A percentile compares a stretch with the other conserved stretches of the same genome.
Evolutionary conservation across 768 basidiomycete species (phyloP).

Genomic region (Amanita polypyramis): DNA sequence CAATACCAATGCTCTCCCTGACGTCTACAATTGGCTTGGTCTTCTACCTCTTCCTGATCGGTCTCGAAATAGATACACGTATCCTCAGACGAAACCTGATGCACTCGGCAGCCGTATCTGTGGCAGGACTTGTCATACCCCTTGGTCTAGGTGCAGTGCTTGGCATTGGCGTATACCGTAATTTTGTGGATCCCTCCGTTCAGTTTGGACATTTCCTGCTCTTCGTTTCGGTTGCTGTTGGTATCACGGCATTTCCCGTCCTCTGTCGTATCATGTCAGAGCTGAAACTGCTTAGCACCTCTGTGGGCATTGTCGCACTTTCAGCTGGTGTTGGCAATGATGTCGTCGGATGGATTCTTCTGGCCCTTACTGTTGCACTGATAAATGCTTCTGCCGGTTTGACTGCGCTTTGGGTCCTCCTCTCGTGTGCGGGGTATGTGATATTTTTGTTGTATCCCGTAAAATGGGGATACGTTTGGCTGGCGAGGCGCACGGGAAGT

Average conservation of each 20-base stretch:
- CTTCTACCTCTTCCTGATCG: slow-evolving; percentile 76
- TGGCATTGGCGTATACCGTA: slow-evolving; percentile 63
- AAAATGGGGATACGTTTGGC: slow-evolving; percentile 54
- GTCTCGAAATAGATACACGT: slow-evolving; percentile 71
- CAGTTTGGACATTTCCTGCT: slow-evolving; percentile 77
- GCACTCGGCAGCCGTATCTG: slow-evolving; percentile 47
- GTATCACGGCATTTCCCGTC: slow-evolving; percentile 77
- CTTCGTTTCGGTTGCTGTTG: slow-evolving; percentile 75
- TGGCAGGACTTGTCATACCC: slow-evolving; percentile 64
- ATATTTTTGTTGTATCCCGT: slow-evolving; percentile 59
- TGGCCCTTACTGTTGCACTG: slow-evolving; percentile 77
- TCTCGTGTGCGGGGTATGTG: slow-evolving; percentile 55
- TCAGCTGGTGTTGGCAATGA: slow-evolving; percentile 79
- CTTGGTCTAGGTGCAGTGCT: slow-evolving; percentile 72
- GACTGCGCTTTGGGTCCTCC: slow-evolving; percentile 70
- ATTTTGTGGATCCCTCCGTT: slow-evolving; percentile 47
- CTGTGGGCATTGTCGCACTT: slow-evolving; percentile 75
- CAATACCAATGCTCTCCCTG: slow-evolving; percentile 52
- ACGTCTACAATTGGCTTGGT: slow-evolving; percentile 70
- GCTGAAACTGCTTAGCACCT: slow-evolving; percentile 70
- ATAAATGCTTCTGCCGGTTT: slow-evolving; percentile 69
- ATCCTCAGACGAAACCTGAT: slow-evolving; percentile 55
- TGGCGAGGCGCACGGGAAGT: slow-evolving; percentile 57
- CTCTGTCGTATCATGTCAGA: slow-evolving; percentile 80
- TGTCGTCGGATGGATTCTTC: slow-evolving; percentile 71